phyloP scores from a whole-genome alignment of 768 basidiomycete genomes.

The Mycena vitilis region DNA sequence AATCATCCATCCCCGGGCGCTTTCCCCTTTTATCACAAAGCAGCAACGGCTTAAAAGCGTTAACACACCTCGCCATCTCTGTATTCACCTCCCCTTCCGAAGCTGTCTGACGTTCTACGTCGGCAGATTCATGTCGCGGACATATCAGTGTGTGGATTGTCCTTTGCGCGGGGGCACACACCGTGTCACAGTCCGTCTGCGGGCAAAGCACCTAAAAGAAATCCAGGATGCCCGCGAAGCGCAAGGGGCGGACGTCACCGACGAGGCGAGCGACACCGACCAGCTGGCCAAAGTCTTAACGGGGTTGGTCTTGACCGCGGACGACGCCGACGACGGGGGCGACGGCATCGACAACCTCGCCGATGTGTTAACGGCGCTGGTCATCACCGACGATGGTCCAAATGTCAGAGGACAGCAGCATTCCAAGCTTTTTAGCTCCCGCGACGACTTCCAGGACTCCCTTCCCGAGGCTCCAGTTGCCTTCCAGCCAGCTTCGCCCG shows the following conservation, averaged over 20 bases:
- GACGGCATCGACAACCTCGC: background rate
- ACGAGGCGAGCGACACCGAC: background rate
- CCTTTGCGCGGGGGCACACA: slow-evolving; percentile 22
- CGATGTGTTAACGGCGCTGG: slow-evolving; percentile 11
- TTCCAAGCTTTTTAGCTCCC: slow-evolving; percentile 31
- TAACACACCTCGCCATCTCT: background rate
- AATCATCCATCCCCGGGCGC: slow-evolving; percentile 10
- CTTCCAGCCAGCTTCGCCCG: slow-evolving; percentile 20
- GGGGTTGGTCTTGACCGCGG: slow-evolving; percentile 13
- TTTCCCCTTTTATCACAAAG: slow-evolving; percentile 27
- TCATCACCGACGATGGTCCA: slow-evolving; percentile 22
- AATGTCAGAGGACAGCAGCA: slow-evolving; percentile 27
- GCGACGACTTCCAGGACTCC: slow-evolving; percentile 23
- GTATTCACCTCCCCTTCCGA: slow-evolving; percentile 4
- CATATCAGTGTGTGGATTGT: slow-evolving; percentile 19
- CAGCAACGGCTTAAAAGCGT: slow-evolving; percentile 6
- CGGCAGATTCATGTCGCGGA: slow-evolving; percentile 17
- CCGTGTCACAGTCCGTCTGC: background rate
- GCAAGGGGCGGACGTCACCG: background rate
- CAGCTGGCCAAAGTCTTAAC: slow-evolving; percentile 20
- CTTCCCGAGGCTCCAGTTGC: slow-evolving; percentile 20
- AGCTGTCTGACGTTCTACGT: slow-evolving; percentile 13
- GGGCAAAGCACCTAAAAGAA: slow-evolving; percentile 10
- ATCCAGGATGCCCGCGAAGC: slow-evolving; percentile 2
- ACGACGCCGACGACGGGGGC: slow-evolving; percentile 5